Percentiles rank a stretch among this genome's conserved stretches.
These are phyloP conservation scores for Paramecium octaurelia DNA, from an alignment of 73 alveolate genomes.

Conservation along the genomic window DNA sequence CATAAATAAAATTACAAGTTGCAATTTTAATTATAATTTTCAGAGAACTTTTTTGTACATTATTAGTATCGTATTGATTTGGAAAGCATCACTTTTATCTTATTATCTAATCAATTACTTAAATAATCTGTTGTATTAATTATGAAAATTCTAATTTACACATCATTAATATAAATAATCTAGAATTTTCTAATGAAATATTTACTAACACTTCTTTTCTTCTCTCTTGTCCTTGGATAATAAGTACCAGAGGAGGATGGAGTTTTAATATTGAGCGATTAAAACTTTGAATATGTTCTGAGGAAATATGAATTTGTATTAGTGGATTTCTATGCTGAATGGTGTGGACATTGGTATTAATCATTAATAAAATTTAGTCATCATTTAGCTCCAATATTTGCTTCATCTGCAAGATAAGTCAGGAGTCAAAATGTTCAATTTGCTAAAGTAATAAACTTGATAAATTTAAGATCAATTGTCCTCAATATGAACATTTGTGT, in stretches of 20 bases:
- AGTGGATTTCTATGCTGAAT: constrained; percentile 21
- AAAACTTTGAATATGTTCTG: neutral
- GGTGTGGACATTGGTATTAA: constrained; percentile 44
- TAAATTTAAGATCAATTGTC: constrained; percentile 1
- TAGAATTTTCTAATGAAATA: constrained; percentile 7
- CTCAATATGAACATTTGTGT: neutral
- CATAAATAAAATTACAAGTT: neutral
- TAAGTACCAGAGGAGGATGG: constrained; percentile 18
- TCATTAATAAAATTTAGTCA: neutral
- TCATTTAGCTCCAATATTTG: neutral
- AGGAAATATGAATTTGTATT: constrained; percentile 9
- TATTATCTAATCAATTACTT: neutral
- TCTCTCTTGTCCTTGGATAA: neutral
- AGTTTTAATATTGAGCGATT: neutral
- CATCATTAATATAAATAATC: constrained; percentile 15
- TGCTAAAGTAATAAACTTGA: constrained; percentile 3
- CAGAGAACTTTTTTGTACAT: neutral
- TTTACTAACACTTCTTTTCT: neutral
- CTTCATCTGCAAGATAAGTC: neutral
- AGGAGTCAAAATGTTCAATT: neutral
- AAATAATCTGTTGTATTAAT: neutral
- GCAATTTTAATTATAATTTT: neutral
- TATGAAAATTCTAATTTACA: neutral
- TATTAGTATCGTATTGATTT: neutral
- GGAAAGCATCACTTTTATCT: neutral